Base-by-base conservation (phyloP, 441 rosid species). In the Corymbia calophylla region DNA sequence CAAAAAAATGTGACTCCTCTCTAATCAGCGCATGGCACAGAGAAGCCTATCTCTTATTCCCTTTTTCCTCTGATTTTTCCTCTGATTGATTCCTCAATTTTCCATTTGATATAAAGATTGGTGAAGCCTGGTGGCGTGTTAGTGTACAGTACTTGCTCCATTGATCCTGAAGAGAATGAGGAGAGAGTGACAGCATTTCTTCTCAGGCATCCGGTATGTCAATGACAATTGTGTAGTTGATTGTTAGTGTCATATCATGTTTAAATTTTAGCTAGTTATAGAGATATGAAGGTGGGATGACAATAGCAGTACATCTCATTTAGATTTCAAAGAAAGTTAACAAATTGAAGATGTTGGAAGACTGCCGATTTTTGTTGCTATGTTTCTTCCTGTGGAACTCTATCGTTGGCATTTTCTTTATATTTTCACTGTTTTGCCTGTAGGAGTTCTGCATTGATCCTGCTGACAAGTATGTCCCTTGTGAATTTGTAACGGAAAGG, bases 101-200 rank as follows among this genome's bases (percentile, higher is more conserved):
- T 86, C 25, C 89, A 86, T 35, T 66, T 54, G 39, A 77, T 87
- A 66, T 89, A 48, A 87, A 98, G 99, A 91, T 92, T 98, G 93
- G 99, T 98, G 90, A 96, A 93, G 92, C 94, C 94, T 7, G 98
- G 96, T 86, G 99, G 99, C 60, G 93, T 95, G 73, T 91, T 97
- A 91, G 93, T 98, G 87, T 96, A 98, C 92, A 95, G 99, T 91
- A 97, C 99, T 54, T 98, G 99, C 93, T 98, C 99, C 58, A 95
- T 96, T 88, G 99, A 98, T 92, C 97, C 96, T 4, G 98, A 94
- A 90, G 99, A 98, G 94, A 98, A 98, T 86, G 96, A 95, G 92
- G 98, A 94, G 89, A 94, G 99, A 91, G 96, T 96, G 60, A 94
- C 95, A 1, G 93, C 97, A 70, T 98, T 98, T 94, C 97, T 97